A percentile compares a stretch with the other conserved stretches of the same genome.
Evolutionary conservation across 1,139 yeast species (phyloP).

Genomic region (Yamadazyma pseudoaaseri): DNA sequence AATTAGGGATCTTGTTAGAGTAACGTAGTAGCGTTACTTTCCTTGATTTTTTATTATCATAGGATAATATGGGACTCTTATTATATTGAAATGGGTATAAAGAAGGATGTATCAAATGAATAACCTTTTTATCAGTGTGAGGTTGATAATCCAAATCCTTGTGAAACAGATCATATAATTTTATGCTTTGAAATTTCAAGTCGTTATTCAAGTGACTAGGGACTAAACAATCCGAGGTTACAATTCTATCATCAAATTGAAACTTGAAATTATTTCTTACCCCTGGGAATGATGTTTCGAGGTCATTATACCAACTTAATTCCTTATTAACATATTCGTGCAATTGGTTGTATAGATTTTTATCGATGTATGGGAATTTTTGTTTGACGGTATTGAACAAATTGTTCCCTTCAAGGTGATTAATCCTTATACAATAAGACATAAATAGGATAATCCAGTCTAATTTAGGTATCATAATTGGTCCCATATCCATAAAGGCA

Average conservation of each 20-base stretch:
- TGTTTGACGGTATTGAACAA: background rate
- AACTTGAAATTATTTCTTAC: constrained; percentile 9
- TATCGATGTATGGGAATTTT: background rate
- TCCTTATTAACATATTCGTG: constrained; percentile 26
- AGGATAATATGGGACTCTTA: constrained; percentile 23
- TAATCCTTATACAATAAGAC: constrained; percentile 18
- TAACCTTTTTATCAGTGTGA: constrained; percentile 30
- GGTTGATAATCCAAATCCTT: constrained; percentile 37
- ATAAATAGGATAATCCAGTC: constrained; percentile 26
- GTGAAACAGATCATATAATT: constrained; percentile 14
- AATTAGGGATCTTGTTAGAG: constrained; percentile 12
- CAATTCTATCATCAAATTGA: constrained; percentile 21
- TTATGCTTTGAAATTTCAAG: constrained; percentile 12
- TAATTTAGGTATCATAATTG: constrained; percentile 18
- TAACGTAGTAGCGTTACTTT: constrained; percentile 12
- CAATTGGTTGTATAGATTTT: constrained; percentile 17
- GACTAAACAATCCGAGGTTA: constrained; percentile 16
- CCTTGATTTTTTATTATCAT: constrained; percentile 3
- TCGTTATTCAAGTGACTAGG: constrained; percentile 8
- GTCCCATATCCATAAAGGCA: constrained; percentile 17
- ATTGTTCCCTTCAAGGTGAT: background rate
- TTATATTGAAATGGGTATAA: constrained; percentile 38
- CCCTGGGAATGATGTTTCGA: constrained; percentile 12
- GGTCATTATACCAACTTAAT: constrained; percentile 26
- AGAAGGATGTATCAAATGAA: constrained; percentile 46